phyloP scores from a whole-genome alignment of 768 basidiomycete genomes.

The Boletus vinaceobasis region DNA sequence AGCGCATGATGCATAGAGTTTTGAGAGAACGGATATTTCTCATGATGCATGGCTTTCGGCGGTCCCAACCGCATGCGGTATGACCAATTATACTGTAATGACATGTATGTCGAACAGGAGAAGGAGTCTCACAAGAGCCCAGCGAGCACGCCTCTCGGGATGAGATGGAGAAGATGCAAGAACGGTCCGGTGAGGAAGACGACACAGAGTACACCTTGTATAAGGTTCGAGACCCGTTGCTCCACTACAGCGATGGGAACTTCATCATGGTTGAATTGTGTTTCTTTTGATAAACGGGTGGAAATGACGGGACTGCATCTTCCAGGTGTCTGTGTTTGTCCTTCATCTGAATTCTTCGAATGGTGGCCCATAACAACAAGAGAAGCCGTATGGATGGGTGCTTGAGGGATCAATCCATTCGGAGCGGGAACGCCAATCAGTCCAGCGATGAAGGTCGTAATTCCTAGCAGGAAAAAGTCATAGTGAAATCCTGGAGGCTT shows the following conservation, averaged over 20 bases:
- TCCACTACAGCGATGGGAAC: conserved; percentile 78
- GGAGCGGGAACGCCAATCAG: conserved; percentile 85
- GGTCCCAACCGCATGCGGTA: background rate
- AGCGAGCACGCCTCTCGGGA: conserved; percentile 80
- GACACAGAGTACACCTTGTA: conserved; percentile 75
- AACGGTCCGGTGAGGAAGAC: conserved; percentile 81
- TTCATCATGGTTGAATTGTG: conserved; percentile 34
- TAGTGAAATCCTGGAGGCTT: conserved; percentile 87
- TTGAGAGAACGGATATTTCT: background rate
- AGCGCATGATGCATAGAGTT: background rate
- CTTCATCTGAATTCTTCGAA: conserved; percentile 37
- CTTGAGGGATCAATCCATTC: conserved; percentile 81
- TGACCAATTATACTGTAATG: background rate
- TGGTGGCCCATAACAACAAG: conserved; percentile 63
- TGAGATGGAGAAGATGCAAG: conserved; percentile 71
- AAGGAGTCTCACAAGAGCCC: conserved; percentile 69
- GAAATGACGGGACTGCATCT: background rate
- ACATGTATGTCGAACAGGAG: conserved; percentile 1
- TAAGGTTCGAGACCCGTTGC: conserved; percentile 89
- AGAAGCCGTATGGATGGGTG: conserved; percentile 89
- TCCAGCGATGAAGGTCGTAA: conserved; percentile 86
- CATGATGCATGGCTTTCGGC: background rate
- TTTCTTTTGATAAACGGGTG: conserved; percentile 20
- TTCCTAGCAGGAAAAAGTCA: conserved; percentile 88
- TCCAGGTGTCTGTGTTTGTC: conserved; percentile 16